Base-by-base conservation (phyloP, 176 grass and related monocot species). In the Raddia distichophylla region DNA sequence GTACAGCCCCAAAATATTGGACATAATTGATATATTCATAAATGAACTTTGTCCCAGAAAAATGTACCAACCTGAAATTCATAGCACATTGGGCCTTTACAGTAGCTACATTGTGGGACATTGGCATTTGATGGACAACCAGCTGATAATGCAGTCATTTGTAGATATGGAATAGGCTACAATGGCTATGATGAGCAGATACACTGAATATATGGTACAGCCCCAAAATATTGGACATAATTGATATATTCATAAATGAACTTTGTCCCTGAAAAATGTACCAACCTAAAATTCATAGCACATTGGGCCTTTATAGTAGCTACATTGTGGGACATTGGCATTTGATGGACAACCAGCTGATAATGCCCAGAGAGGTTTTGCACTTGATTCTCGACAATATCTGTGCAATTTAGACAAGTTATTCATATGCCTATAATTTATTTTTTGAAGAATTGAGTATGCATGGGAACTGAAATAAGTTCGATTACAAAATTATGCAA, bases 221-320 rank as follows among this genome's bases (percentile, higher is more conserved):
- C 66, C 37, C 60, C 10, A 51, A 11, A 6, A 46, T 35, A 78
- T 48, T 55, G 37, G 54, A 71, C 61, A 60, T 19, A 61, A 70
- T 10, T 5, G 20, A 9, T 63, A 35, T 48, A 67, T 34, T 61
- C n/a, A 78, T 72, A 83, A 47, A 61, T 6, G 18, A 15, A 69
- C 15, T 67, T 62, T 17, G n/a, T 0, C 44, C 32, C 12, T 32
- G 17, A 32, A 49, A 42, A 79, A 71, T 77, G 80, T 78, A 71
- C 82, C 60, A 82, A 95, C 96, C 95, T 98, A 93, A 84, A 98
- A 98, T 86, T 98, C 96, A 60, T 90, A 98, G 80, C 88, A 76
- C 48, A 95, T 66, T 67, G 95, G 84, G 19, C 88, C 90, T 86
- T 89, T 91, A 77, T 92, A 98, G 51, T 93, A 88, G 72, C 71